These are phyloP conservation scores for Clavispora vitiphila DNA, from an alignment of 805 yeast genomes.

Conservation along the genomic window DNA sequence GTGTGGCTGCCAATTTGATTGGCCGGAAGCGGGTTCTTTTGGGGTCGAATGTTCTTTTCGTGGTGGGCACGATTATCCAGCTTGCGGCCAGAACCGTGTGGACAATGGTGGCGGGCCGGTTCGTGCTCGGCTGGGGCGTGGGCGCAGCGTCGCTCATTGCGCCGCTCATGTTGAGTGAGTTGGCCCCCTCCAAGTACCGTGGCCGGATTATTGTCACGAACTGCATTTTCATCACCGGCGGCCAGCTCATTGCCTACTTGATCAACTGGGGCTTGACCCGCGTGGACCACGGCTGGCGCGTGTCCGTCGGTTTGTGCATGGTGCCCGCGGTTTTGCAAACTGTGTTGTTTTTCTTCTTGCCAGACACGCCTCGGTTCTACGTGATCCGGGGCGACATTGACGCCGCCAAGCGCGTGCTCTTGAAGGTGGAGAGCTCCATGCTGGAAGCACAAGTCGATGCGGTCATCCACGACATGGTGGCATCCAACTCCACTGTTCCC, in stretches of 20 bases:
- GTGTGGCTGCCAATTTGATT: conserved; percentile 70
- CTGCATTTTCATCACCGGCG: conserved; percentile 88
- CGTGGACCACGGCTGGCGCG: conserved; percentile 86
- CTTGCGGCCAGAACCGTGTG: conserved; percentile 76
- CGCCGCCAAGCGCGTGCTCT: conserved; percentile 62
- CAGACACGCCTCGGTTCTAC: conserved; percentile 92
- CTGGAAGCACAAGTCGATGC: conserved; percentile 59
- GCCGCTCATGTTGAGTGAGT: conserved; percentile 88
- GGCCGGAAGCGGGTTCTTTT: conserved; percentile 85
- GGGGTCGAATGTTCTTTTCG: conserved; percentile 75
- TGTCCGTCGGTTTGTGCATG: conserved; percentile 84
- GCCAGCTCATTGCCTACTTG: conserved; percentile 91
- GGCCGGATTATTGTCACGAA: conserved; percentile 88
- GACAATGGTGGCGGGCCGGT: conserved; percentile 90
- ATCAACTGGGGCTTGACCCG: conserved; percentile 81
- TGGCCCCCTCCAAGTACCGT: conserved; percentile 88
- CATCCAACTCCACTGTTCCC: conserved; percentile 38
- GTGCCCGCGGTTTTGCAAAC: conserved; percentile 82
- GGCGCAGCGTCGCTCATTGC: conserved; percentile 92
- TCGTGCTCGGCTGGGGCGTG: conserved; percentile 93
- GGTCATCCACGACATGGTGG: conserved; percentile 62
- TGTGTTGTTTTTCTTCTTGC: conserved; percentile 73
- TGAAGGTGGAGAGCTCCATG: conserved; percentile 58
- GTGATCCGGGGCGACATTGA: conserved; percentile 64
- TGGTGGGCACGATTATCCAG: conserved; percentile 82